Percentiles rank a stretch among this genome's conserved stretches.
phyloP scores from a whole-genome alignment of 106 monocot genomes.

The Dendrobium nobile region DNA sequence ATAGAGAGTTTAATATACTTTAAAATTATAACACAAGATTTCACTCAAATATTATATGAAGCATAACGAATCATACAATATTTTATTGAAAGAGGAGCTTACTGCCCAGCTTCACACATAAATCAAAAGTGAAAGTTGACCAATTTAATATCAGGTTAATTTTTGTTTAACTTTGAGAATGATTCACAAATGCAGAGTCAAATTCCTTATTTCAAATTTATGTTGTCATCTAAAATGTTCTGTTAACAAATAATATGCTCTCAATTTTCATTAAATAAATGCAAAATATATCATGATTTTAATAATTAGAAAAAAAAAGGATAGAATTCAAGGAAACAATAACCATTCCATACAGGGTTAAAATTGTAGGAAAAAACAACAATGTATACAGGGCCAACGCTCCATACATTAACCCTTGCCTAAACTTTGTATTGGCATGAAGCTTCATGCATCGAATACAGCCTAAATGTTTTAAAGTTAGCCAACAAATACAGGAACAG shows the following conservation, averaged over 20 bases:
- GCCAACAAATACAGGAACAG: neutral
- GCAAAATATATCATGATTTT: neutral
- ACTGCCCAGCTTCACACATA: neutral
- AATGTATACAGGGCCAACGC: neutral
- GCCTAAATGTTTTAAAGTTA: neutral
- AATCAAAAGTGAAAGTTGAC: neutral
- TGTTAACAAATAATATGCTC: neutral
- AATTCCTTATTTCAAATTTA: neutral
- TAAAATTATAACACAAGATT: neutral
- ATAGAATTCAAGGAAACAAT: neutral
- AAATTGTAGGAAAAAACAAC: neutral
- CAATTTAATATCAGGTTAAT: neutral
- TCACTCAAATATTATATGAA: neutral
- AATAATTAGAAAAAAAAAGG: neutral
- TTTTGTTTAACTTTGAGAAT: neutral
- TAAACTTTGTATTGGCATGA: neutral
- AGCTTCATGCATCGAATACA: neutral
- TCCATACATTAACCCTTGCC: neutral
- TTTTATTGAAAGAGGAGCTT: conserved; percentile 1
- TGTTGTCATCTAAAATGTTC: neutral
- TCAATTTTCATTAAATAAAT: neutral
- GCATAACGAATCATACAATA: neutral
- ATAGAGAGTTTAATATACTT: neutral
- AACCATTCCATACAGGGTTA: neutral
- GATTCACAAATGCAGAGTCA: neutral